Conservation (phyloP, 352 stramenopile species). For the Globisporangium apiculatum region DNA sequence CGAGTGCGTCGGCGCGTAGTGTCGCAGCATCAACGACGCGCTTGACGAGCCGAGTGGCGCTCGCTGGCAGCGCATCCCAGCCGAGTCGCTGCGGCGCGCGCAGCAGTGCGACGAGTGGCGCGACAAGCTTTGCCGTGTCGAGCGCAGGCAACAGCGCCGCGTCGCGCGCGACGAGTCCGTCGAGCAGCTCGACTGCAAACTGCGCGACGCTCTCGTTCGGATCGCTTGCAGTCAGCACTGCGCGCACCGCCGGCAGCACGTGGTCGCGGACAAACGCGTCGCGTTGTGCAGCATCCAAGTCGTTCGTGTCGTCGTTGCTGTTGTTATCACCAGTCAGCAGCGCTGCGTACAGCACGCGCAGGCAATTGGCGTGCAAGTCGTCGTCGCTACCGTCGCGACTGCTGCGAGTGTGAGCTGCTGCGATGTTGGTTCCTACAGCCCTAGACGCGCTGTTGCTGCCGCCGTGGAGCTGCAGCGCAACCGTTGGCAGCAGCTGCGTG, state of each 20-base stretch:
- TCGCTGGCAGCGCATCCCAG: constrained; percentile 24
- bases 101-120: constrained; percentile 25
- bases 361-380: constrained; percentile 32
- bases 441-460: neutral
- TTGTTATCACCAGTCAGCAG: constrained; percentile 40
- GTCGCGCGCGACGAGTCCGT: constrained; percentile 31
- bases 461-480: constrained; percentile 24
- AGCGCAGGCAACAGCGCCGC: constrained; percentile 18
- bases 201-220: constrained; percentile 40
- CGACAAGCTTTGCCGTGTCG: constrained; percentile 16
- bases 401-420: neutral
- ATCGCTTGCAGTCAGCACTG: constrained; percentile 12
- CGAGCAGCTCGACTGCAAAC: constrained; percentile 40
- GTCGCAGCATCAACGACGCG: constrained; percentile 17
- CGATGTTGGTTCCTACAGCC: neutral
- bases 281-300: constrained; percentile 13
- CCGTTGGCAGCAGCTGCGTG: constrained; percentile 37
- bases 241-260: constrained; percentile 36
- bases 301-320: constrained; percentile 11
- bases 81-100: constrained; percentile 15
- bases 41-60: constrained; percentile 27
- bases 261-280: constrained; percentile 32
- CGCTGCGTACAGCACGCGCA: constrained; percentile 40
- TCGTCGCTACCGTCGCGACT: constrained; percentile 3
- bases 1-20: constrained; percentile 6